phyloP scores from a whole-genome alignment of 148 eudicot species.

The Vaccinium darrowii region DNA sequence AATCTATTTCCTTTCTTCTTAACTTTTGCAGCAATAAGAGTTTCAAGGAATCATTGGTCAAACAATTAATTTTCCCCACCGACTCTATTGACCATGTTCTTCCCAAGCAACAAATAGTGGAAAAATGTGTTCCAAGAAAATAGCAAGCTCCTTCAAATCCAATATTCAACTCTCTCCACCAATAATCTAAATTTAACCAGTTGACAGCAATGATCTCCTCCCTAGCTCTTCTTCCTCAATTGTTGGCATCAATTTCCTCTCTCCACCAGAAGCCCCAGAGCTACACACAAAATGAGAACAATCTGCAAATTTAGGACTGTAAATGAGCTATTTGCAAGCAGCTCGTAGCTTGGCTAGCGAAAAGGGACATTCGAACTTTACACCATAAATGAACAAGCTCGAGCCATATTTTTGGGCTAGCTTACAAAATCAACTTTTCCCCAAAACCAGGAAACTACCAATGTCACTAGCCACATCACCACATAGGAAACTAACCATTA shows the following conservation, averaged over 20 bases:
- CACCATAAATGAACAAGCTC: too few species aligned
- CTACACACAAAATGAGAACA: constrained; percentile 17
- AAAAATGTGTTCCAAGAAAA: neutral
- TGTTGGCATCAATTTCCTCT: constrained; percentile 76
- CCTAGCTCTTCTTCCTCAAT: constrained; percentile 66
- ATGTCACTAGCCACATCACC: neutral
- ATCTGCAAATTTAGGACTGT: neutral
- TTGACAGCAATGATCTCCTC: constrained; percentile 19
- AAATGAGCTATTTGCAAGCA: too few species aligned
- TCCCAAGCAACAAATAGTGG: neutral
- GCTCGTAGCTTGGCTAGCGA: too few species aligned
- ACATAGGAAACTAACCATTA: neutral
- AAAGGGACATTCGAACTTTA: too few species aligned
- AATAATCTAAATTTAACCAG: neutral
- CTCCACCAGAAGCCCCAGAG: constrained; percentile 85
- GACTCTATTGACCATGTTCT: neutral
- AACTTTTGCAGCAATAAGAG: neutral
- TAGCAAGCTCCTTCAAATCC: neutral
- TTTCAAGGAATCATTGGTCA: neutral
- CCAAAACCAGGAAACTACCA: neutral
- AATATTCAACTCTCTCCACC: neutral
- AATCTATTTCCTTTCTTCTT: neutral
- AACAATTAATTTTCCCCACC: neutral
- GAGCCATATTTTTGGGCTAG: neutral
- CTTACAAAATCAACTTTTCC: neutral